phyloP scores from a whole-genome alignment of 495 filamentous ascomycete genomes.

The Aspergillus mulundensis region DNA sequence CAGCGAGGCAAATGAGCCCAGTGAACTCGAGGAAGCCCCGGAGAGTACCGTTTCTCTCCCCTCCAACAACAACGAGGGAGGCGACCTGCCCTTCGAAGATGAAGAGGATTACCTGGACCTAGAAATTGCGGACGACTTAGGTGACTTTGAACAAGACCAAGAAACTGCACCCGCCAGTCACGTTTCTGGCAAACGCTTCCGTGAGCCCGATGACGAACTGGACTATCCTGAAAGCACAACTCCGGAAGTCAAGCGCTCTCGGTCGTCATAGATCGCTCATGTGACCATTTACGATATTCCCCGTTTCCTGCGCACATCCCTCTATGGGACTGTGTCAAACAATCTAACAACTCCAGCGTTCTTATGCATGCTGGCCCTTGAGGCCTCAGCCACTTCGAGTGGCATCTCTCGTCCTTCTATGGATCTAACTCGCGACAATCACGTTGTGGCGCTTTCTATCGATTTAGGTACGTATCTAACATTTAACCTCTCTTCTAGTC shows the following conservation, averaged over 20 bases:
- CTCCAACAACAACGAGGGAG: conserved; percentile 36
- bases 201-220: conserved; percentile 28
- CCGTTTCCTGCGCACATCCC: not conserved
- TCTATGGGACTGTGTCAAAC: not conserved
- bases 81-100: conserved; percentile 31
- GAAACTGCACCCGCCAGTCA: conserved; percentile 2
- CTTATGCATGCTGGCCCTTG: conserved; percentile 5
- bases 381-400: not conserved
- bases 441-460: not conserved
- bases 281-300: not conserved
- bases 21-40: conserved; percentile 18
- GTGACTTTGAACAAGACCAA: conserved; percentile 8
- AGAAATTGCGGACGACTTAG: conserved; percentile 10
- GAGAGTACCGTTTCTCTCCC: conserved; percentile 13
- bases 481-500: not conserved
- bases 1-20: conserved; percentile 5
- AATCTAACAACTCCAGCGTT: conserved; percentile 14
- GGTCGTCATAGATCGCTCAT: conserved; percentile 24
- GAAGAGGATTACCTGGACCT: conserved; percentile 25
- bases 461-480: conserved; percentile 20
- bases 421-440: not conserved
- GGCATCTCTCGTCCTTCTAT: not conserved
- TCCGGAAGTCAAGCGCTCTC: conserved; percentile 29
- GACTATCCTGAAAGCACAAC: conserved; percentile 24
- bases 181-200: conserved; percentile 26